phyloP scores from a whole-genome alignment of 179 eudicot genomes.

The Silene coronaria region DNA sequence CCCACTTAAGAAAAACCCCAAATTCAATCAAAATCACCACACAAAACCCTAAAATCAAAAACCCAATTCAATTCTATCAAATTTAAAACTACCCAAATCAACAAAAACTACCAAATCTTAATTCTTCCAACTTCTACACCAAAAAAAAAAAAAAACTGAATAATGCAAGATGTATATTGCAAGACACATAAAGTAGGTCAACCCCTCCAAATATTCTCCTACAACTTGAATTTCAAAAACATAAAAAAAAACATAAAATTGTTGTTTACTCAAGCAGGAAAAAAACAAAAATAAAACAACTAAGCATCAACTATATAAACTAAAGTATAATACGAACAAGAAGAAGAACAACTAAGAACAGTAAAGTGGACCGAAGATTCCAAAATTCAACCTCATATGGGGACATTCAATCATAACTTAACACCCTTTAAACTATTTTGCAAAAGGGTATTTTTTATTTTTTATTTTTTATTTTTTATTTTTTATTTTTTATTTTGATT shows the following conservation, averaged over 20 bases:
- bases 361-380: slow-evolving; percentile 40
- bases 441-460: background rate
- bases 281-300: background rate
- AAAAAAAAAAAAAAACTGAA: background rate
- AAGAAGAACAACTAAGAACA: slow-evolving; percentile 12
- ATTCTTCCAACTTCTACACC: slow-evolving; percentile 1
- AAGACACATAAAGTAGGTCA: slow-evolving; percentile 27
- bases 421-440: slow-evolving; percentile 5
- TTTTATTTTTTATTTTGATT: background rate
- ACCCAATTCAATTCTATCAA: slow-evolving; percentile 1
- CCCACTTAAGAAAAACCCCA: background rate
- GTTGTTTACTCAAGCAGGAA: slow-evolving; percentile 6
- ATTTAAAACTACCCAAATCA: slow-evolving; percentile 11
- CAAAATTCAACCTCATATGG: slow-evolving; percentile 37
- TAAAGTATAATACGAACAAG: background rate
- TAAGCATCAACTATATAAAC: background rate
- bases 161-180: background rate
- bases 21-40: background rate
- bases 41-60: background rate
- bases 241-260: background rate
- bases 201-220: slow-evolving; percentile 30
- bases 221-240: slow-evolving; percentile 12
- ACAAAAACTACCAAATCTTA: background rate
- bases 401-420: slow-evolving; percentile 20
- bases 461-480: background rate